Evolutionary conservation across 805 yeast species (phyloP), one percentile per base, ranked within the genome.

Genomic region (Candida wancherniae): DNA sequence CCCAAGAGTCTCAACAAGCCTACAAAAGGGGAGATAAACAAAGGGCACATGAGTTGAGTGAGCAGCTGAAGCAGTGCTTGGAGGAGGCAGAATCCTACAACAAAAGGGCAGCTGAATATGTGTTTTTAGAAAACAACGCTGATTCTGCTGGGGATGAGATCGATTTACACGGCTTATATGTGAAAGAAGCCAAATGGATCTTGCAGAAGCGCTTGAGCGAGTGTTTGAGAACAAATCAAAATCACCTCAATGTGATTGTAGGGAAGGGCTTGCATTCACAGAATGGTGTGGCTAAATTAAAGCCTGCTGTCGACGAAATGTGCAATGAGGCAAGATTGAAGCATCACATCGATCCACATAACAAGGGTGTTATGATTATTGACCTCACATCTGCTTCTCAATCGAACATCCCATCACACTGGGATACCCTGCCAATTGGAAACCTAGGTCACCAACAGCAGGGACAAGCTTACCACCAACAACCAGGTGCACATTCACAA

Each of bases 211-310:
- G 97, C 36, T 71, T 90, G 28, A 68, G 70, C n/a, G 77, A 76
- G 16, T 85, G 79, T 32, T 67, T 75, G 10, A 62, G 75, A 15
- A 59, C 69, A 19, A 63, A 73, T 33, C 92, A 84, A 50, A 56
- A 71, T 3, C 74, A 71, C 29, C 61, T 90, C 25, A 74, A 77
- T 41, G 92, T 86, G 13, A 88, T 90, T 54, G 97, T 87, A 7
- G 97, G 97, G 7, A 90, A 90, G 57, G 97, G 97, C 6, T 51
- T 77, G 24, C 97, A 88, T 54, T 84, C 95, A 1, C 67, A 71
- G 31, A 67, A 77, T 43, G 94, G 94, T 9, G 73, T 85, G 31
- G 88, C 95, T 24, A 88, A 87, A 56, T 59, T 90, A 45, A 84
- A 81, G 55, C 97, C 97, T 2, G 96, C 96, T 0, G 76, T 87